phyloP scores from a whole-genome alignment of 495 filamentous ascomycete species.

The Annulohypoxylon nitens region DNA sequence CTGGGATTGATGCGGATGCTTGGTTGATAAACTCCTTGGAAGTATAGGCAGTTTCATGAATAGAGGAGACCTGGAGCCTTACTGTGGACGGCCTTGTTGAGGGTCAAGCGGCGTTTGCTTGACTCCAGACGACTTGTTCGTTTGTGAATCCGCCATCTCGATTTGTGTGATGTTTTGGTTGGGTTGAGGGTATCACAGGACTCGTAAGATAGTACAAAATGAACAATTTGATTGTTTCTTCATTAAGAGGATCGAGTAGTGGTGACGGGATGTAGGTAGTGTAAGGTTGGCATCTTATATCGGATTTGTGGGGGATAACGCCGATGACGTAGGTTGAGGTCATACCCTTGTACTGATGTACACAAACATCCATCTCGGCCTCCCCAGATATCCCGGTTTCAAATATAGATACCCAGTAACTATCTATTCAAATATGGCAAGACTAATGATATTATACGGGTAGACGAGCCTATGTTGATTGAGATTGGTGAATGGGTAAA shows the following conservation, averaged over 20 bases:
- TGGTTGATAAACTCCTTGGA: neutral
- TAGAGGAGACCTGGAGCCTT: slow-evolving; percentile 20
- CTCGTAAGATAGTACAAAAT: neutral
- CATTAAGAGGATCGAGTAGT: neutral
- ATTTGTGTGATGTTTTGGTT: neutral
- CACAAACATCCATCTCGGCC: neutral
- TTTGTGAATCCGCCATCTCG: slow-evolving; percentile 46
- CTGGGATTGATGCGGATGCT: neutral
- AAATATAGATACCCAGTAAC: neutral
- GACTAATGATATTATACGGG: neutral
- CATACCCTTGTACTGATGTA: slow-evolving; percentile 26
- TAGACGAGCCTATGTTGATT: neutral
- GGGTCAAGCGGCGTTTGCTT: slow-evolving; percentile 43
- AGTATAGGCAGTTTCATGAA: neutral
- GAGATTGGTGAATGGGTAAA: neutral
- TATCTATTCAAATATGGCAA: neutral
- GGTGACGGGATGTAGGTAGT: neutral
- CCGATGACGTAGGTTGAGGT: slow-evolving; percentile 48
- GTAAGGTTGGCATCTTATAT: slow-evolving; percentile 10
- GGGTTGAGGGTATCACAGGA: slow-evolving; percentile 10
- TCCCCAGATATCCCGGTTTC: neutral
- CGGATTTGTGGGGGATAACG: slow-evolving; percentile 26
- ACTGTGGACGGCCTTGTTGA: slow-evolving; percentile 43
- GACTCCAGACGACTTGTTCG: slow-evolving; percentile 33
- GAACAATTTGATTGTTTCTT: neutral